These are phyloP conservation scores for Kwoniella sp. DNA, from an alignment of 768 basidiomycete species.

Conservation along the genomic window DNA sequence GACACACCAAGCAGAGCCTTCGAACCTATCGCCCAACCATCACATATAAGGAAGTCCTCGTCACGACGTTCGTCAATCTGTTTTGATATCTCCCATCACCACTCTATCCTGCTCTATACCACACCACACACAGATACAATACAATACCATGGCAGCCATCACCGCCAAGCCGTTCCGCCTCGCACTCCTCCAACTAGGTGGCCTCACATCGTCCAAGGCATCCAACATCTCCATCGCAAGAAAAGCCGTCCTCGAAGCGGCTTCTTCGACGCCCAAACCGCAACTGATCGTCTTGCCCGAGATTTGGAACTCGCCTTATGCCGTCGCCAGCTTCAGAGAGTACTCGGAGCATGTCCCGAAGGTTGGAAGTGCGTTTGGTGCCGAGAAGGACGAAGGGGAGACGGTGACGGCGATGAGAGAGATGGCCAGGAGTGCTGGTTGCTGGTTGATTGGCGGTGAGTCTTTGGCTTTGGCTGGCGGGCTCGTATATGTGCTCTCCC, in stretches of 20 bases:
- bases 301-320: constrained; percentile 60
- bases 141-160: constrained; percentile 49
- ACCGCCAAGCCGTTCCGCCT: constrained; percentile 73
- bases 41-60: too few species aligned
- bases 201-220: constrained; percentile 68
- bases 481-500: too few species aligned
- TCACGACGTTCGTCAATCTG: too few species aligned
- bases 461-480: too few species aligned
- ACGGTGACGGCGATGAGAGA: constrained; percentile 79
- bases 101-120: too few species aligned
- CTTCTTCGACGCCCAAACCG: constrained; percentile 34
- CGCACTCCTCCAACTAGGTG: constrained; percentile 88
- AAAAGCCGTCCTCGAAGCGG: constrained; percentile 71
- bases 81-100: too few species aligned
- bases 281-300: constrained; percentile 53
- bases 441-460: constrained; percentile 92
- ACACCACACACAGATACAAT: neutral
- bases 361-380: constrained; percentile 15
- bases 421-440: constrained; percentile 72
- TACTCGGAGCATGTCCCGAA: constrained; percentile 67
- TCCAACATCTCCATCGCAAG: constrained; percentile 80
- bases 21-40: too few species aligned
- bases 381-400: constrained; percentile 56
- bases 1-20: too few species aligned
- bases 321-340: constrained; percentile 68